These are phyloP conservation scores for Heterococcus sp. DNA, from an alignment of 108 stramenopile species.

Conservation along the genomic window DNA sequence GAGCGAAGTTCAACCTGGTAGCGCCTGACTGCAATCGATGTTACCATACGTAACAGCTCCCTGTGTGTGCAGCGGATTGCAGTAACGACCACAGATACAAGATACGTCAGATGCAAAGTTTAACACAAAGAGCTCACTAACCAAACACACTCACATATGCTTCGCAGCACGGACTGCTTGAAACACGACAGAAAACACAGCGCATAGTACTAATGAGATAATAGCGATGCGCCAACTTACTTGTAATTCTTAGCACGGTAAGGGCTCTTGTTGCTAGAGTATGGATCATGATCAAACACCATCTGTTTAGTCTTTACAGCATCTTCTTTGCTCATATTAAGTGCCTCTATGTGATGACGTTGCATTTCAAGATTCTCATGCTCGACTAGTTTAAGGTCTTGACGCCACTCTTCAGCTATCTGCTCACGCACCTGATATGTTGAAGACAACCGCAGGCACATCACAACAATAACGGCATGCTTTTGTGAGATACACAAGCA, in stretches of 20 bases:
- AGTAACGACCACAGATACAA: too few relatives aligned
- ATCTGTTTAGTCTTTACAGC: constrained; percentile 13
- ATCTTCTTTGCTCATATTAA: constrained; percentile 3
- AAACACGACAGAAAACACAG: too few relatives aligned
- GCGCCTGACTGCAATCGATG: background rate
- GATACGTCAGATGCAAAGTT: too few relatives aligned
- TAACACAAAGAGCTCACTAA: too few relatives aligned
- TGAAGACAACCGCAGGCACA: background rate
- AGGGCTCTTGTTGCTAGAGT: constrained; percentile 5
- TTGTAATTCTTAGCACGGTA: constrained; percentile 40
- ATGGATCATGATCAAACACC: constrained; percentile 39
- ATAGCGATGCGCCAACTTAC: background rate
- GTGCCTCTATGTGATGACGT: constrained; percentile 14
- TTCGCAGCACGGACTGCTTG: too few relatives aligned
- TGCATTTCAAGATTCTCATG: constrained; percentile 28
- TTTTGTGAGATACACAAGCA: too few relatives aligned
- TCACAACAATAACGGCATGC: background rate
- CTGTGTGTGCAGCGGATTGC: background rate
- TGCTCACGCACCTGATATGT: constrained; percentile 31
- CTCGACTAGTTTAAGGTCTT: constrained; percentile 17
- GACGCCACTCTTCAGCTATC: constrained; percentile 22
- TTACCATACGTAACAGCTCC: background rate
- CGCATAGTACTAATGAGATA: background rate
- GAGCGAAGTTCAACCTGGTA: constrained; percentile 11
- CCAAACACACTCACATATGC: too few relatives aligned